Evolutionary conservation across 1,284 basidiomycete genomes (phyloP), one percentile per base, ranked within the genome.

Genomic region (Inonotus hispidus): DNA sequence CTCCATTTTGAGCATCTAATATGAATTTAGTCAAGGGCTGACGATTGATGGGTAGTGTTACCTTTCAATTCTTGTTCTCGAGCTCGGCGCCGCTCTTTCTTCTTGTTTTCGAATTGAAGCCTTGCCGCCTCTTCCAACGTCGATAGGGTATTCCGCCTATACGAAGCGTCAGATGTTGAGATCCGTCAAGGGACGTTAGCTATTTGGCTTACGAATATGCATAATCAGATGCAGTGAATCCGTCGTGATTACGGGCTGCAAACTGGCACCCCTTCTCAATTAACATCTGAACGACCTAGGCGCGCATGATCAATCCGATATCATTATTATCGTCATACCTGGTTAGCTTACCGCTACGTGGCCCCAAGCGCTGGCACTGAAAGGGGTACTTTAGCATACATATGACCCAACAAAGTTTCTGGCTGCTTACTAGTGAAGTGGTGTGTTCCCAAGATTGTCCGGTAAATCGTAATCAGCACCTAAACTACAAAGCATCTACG

Each of bases 161-260:
- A 58, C 39, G 47, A 60, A 25, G 27, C 23, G 41, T 58, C 27
- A 58, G 50, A 14, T 32, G 21, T 63, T 63, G 41, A 65, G 60
- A 53, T 64, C 23, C 60, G 21, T 38, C 50, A 3, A n/a, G 50
- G 46, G 39, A 63, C 43, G 60, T 23, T 21, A 19, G 47, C 53
- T 52, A 39, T 60, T 45, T 45, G 29, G 80, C 89, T 68, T 70
- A 93, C 83, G 91, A 92, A 72, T 93, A 98, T 11, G 94, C 92
- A 72, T 94, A 96, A 73, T 98, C 95, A 0, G 87, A 87, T 1
- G 95, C 87, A 1, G 90, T 93, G 69, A 94, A 98, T 0, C 93
- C 93, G 63, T 93, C 87, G 61, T 92, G 92, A 71, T 98, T 98
- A 65, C 89, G 83, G 35, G 87, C 83, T 21, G 83, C 78, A 68